Base-by-base conservation (phyloP, 805 yeast species). In the Lipomyces yamanashiensis region DNA sequence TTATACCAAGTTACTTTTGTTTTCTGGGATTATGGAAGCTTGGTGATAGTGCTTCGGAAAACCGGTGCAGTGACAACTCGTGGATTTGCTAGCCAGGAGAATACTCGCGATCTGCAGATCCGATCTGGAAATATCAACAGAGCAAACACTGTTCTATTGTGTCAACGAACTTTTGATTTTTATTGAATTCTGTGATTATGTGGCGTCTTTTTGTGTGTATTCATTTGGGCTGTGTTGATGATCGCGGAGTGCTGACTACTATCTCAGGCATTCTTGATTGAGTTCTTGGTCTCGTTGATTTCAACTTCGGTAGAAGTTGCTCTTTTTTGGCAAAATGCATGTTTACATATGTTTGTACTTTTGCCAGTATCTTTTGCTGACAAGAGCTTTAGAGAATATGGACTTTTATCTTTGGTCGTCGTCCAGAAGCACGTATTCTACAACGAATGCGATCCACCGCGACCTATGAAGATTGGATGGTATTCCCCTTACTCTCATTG, bases 401-500 rank as follows among this genome's bases (percentile, higher is more conserved):
- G 65, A 53, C 19, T 9, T 60, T 74, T 71, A 54, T 47, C 73
- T 53, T 70, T 75, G 78, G 36, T 77, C 80, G 67, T 81, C 79
- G 68, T 82, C 84, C 12, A 71, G 82, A 17, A 77, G 81, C 62
- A 82, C 54, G 34, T 23, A 34, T 65, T 81, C 54, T 82, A 81
- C 12, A 78, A 82, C 53, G 81, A 81, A 66, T 79, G 80, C 44
- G 81, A 82, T 19, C 76, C 21, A 87, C 88, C 19, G 78, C 80
- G 49, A 81, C 82, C 19, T 89, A 85, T 73, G 84, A 81, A 45
- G 93, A 89, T 62, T 93, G 96, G 93, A 86, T 82, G 66, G 76
- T 75, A 21, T 17, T 33, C 7, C 7, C 19, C 21, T 19, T 34
- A 19, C 19, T 40, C 17, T 3, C 40, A 6, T 12, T n/a, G n/a